Base-by-base conservation (phyloP, 805 yeast species). In the Hemisphaericaspora nanyangensis region DNA sequence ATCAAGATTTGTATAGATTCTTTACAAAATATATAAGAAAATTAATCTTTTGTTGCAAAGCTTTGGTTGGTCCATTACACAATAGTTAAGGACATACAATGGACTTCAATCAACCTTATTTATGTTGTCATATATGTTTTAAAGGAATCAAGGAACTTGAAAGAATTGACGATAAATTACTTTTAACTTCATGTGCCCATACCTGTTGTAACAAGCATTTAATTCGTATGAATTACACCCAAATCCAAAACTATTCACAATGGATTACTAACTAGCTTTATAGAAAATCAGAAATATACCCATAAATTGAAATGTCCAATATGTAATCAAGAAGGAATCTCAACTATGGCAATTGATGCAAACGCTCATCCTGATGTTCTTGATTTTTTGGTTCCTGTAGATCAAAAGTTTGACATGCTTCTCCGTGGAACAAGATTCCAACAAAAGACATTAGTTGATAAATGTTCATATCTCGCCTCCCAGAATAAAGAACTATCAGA, bases 121-220 rank as follows among this genome's bases (percentile, higher is more conserved):
- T 43, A 27, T 39, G 27, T 16, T 43, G 46, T 35, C 43, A 40
- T 11, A 19, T 43, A 8, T 39, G 43, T 33, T 39, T 29, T 13
- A 30, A 37, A 24, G 45, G 38, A 15, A 15, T 25, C 10, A 13
- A 8, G n/a, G 29, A 31, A 13, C 6, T 28, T 4, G 12, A 13
- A 11, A 17, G 17, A 15, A 17, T 8, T 6, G 11, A 25, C 7
- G 31, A 37, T 11, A 26, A 34, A n/a, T 22, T 43, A 12, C 27
- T 39, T 11, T 18, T 43, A 17, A 39, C 43, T 17, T 39, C 43
- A 7, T 43, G 43, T 29, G 43, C 43, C 7, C 46, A 39, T 17
- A 36, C 39, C 4, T 16, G 36, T 5, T 43, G 46, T 13, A 29
- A 20, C 18, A 10, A 16, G 5, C 46, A 43, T 34, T 7, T 43